Evolutionary conservation across 345 rosid species (phyloP), one percentile per base, ranked within the genome.

Genomic region (Turritis glabra): DNA sequence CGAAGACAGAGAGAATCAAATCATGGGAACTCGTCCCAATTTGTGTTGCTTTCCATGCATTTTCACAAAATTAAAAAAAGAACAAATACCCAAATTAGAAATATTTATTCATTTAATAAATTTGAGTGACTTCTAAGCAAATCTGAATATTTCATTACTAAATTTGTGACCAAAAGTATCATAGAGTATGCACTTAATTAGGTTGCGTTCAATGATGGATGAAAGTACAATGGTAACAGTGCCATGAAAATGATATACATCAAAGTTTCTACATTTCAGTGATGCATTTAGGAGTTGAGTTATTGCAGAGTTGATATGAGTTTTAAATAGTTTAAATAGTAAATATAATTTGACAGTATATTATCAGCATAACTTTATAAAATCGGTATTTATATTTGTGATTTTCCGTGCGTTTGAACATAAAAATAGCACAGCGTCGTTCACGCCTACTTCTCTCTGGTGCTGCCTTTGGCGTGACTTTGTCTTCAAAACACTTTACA

Each of bases 1-100:
- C 85, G 78, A 85, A 78, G 84, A 79, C 82, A 83, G 77, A 84
- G 78, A 85, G 84, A 81, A 84, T 76, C 73, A 71, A 57, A 29
- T 65, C 44, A 65, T 56, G 82, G 83, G 78, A 81, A 85, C 75
- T 73, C 78, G 82, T 30, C 77, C 67, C 78, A 59, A 21, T 15
- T 66, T 43, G 10, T 77, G 72, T 58, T 44, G 56, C 51, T 54
- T 72, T 73, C 52, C 41, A 61, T 48, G 54, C 50, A 23, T 8
- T 58, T 65, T 4, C 54, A 27, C 67, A 25, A 26, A 17, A 1
- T 63, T 63, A 40, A 11, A 26, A 32, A 23, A 35, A 18, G 5
- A 60, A 46, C 3, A 53, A 44, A 62, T 26, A 61, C 52, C 58
- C 59, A 53, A 44, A 23, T 35, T 19, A 55, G 48, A 38, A 18